phyloP scores from a whole-genome alignment of 208 protist species.

The Leishmania mexicana region DNA sequence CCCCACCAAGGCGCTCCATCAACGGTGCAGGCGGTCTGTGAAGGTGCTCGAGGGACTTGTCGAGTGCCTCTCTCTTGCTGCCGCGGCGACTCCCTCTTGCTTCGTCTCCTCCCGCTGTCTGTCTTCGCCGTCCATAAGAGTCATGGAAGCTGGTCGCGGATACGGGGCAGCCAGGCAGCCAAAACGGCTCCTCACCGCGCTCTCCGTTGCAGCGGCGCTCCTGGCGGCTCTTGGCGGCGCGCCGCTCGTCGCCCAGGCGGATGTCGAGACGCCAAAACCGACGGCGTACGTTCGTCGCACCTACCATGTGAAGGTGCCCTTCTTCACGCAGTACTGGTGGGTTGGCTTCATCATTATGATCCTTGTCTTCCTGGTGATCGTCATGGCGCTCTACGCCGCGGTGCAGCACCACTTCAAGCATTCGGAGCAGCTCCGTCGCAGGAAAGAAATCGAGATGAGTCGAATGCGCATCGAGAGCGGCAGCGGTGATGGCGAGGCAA shows the following conservation, averaged over 20 bases:
- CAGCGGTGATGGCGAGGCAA: conserved; percentile 12
- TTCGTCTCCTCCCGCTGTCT: not conserved
- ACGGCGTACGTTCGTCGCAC: conserved; percentile 32
- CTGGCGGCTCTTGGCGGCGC: not conserved
- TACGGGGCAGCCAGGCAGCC: not conserved
- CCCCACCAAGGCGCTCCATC: not conserved
- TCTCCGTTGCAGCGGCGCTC: not conserved
- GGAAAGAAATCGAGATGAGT: conserved; percentile 38
- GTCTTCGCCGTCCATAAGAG: not conserved
- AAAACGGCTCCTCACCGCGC: not conserved
- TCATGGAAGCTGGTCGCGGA: not conserved
- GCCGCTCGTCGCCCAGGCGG: not conserved
- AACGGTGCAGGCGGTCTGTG: not conserved
- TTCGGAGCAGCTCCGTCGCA: conserved; percentile 30
- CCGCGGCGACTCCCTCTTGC: not conserved
- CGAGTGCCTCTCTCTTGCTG: too few relatives aligned
- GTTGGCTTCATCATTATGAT: conserved; percentile 52
- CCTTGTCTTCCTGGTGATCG: conserved; percentile 26
- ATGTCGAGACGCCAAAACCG: conserved; percentile 4
- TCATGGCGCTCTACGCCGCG: conserved; percentile 30
- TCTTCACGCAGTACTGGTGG: conserved; percentile 45
- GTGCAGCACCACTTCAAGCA: conserved; percentile 48
- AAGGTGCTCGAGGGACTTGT: not conserved
- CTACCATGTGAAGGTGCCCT: conserved; percentile 31
- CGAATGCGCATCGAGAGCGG: not conserved